These are phyloP conservation scores for Glonium stellatum DNA, from an alignment of 495 filamentous ascomycete genomes.

Conservation along the genomic window DNA sequence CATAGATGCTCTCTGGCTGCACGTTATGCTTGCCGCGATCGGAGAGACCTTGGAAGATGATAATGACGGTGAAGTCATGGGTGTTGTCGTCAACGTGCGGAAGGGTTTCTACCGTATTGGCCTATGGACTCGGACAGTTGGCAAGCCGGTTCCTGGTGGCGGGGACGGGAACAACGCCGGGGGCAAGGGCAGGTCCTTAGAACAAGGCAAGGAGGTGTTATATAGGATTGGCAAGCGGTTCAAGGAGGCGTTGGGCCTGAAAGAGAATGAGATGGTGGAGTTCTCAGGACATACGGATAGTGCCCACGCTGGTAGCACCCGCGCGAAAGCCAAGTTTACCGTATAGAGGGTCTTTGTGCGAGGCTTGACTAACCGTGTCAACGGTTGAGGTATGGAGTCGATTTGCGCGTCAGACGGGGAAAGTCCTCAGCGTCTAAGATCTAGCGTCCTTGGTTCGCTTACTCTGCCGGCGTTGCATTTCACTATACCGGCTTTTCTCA, in stretches of 20 bases:
- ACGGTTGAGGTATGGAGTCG: neutral
- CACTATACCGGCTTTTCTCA: too few species aligned
- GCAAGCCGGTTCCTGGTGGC: slow-evolving; percentile 68
- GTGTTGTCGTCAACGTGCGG: slow-evolving; percentile 96
- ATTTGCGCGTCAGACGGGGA: neutral
- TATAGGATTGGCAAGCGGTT: slow-evolving; percentile 77
- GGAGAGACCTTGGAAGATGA: slow-evolving; percentile 96
- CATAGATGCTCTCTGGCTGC: slow-evolving; percentile 94
- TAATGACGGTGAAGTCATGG: slow-evolving; percentile 91
- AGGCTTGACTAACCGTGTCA: neutral
- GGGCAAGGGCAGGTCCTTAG: slow-evolving; percentile 60
- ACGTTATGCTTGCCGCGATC: slow-evolving; percentile 92
- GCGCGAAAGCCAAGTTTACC: slow-evolving; percentile 88
- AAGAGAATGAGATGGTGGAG: slow-evolving; percentile 68
- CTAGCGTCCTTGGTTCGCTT: neutral
- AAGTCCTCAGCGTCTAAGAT: neutral
- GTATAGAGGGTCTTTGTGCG: slow-evolving; percentile 45
- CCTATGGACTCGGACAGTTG: slow-evolving; percentile 85
- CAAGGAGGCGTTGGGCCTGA: slow-evolving; percentile 80
- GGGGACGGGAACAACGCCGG: slow-evolving; percentile 61
- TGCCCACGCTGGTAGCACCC: slow-evolving; percentile 83
- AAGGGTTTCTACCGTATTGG: slow-evolving; percentile 97
- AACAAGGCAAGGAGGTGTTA: slow-evolving; percentile 78
- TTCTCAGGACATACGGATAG: slow-evolving; percentile 95
- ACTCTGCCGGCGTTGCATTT: too few species aligned